Base-by-base conservation (phyloP, 179 eudicot genomes). In the Nepenthes alata region DNA sequence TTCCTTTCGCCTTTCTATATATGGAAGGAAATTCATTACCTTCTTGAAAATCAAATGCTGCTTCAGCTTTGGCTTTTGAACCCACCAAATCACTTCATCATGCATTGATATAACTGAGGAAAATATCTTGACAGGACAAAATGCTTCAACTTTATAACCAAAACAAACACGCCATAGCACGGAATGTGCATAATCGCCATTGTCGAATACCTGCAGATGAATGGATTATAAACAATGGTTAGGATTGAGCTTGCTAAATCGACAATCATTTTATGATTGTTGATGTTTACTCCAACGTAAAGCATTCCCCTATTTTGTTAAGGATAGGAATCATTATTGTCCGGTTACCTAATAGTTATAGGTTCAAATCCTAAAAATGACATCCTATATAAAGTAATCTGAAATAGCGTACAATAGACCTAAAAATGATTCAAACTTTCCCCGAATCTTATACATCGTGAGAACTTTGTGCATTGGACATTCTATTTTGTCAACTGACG, bases 111-210 rank as follows among this genome's bases (percentile, higher is more conserved):
- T 51, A 95, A 74, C 12, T 51, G 63, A 15, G 96, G 96, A 57
- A 88, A 88, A 73, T 72, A 82, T 75, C 63, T 85, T 41, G 79
- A 67, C 59, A 84, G 66, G 39, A 81, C 64, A 35, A 14, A 39
- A 75, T 79, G 89, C 74, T 91, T 91, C 72, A 80, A 55, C 78
- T 88, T 91, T 71, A 86, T 82, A 38, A 89, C 68, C 58, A 89
- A 55, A 39, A 78, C 73, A 70, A 84, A 91, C 62, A 89, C 50
- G 37, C 95, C 95, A 58, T 78, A 91, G 72, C 95, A 91, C 37
- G 95, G 89, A 58, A 89, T 61, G 55, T 91, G 98, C 95, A 91
- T 79, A 75, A 89, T n/a, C 47, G 86, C 96, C 71, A 89, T 85
- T 1, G 77, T 51, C 1, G 81, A 80, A 72, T 91, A 91, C 96